phyloP scores from a whole-genome alignment of 1,139 yeast species.

The Blastobotrys elegans region DNA sequence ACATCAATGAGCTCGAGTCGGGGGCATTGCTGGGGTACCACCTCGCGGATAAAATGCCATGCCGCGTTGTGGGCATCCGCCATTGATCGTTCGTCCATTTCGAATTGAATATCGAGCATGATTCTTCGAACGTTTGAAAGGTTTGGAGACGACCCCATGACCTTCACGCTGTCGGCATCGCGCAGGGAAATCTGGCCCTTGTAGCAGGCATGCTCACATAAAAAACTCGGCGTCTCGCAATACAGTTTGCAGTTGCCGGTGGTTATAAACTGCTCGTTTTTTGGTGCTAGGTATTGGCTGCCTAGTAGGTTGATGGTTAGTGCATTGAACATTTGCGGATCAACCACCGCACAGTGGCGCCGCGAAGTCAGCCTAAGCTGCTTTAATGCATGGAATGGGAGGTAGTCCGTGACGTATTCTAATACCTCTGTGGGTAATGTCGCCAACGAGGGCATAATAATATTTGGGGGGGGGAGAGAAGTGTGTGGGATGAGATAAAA shows the following conservation, averaged over 20 bases:
- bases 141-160: background rate
- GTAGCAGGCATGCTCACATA: constrained; percentile 7
- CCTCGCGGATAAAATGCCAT: background rate
- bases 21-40: background rate
- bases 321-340: background rate
- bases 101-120: background rate
- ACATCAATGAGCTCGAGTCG: constrained; percentile 1
- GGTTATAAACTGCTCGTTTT: constrained; percentile 1
- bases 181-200: constrained; percentile 1
- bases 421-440: constrained; percentile 5
- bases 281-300: background rate
- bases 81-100: background rate
- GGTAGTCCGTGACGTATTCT: constrained; percentile 5
- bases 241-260: constrained; percentile 1
- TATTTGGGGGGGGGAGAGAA: background rate
- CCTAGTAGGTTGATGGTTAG: background rate
- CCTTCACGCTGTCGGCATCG: background rate
- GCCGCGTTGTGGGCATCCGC: background rate
- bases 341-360: background rate
- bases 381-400: background rate
- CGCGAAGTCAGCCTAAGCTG: background rate
- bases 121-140: background rate
- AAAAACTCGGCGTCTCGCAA: constrained; percentile 5
- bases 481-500: background rate
- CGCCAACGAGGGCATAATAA: background rate